These are phyloP conservation scores for Xylaria sp. DNA, from an alignment of 2,329 filamentous ascomycete species.

Conservation along the genomic window DNA sequence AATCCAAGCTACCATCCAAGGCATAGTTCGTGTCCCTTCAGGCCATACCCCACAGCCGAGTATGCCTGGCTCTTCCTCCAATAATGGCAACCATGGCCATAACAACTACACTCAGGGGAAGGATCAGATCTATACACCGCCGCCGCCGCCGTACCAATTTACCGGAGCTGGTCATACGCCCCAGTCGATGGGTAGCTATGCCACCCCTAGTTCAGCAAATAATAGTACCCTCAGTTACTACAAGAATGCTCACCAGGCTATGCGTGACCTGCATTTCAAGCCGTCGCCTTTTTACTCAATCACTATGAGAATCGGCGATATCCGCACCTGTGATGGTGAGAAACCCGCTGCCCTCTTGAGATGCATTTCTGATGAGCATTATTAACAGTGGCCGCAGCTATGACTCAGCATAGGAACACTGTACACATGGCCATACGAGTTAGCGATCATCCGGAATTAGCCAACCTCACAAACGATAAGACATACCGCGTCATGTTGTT, in stretches of 20 bases:
- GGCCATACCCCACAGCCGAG: conserved; percentile 26
- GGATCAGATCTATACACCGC: conserved; percentile 11
- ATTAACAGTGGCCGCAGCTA: conserved; percentile 56
- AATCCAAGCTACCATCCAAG: conserved; percentile 33
- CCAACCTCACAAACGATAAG: conserved; percentile 69
- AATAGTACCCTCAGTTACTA: conserved; percentile 31
- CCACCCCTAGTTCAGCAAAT: conserved; percentile 32
- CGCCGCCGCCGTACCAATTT: conserved; percentile 20
- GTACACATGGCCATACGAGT: conserved; percentile 58
- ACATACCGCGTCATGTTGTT: conserved; percentile 82
- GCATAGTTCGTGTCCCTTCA: conserved; percentile 10
- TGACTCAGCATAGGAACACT: conserved; percentile 65
- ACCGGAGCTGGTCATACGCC: conserved; percentile 26
- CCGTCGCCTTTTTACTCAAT: conserved; percentile 87
- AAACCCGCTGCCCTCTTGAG: not conserved
- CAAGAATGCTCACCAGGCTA: conserved; percentile 30
- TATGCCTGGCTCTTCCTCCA: conserved; percentile 28
- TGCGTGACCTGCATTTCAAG: conserved; percentile 61
- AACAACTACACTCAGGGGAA: conserved; percentile 20
- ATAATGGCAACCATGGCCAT: conserved; percentile 5
- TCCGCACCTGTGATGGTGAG: conserved; percentile 79
- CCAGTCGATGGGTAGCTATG: conserved; percentile 30
- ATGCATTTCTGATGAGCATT: not conserved
- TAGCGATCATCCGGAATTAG: conserved; percentile 63
- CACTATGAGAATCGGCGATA: conserved; percentile 70